Percentiles rank a stretch among this genome's conserved stretches.
These are phyloP conservation scores for Russula emetica DNA, from an alignment of 768 basidiomycete genomes.

Conservation along the genomic window DNA sequence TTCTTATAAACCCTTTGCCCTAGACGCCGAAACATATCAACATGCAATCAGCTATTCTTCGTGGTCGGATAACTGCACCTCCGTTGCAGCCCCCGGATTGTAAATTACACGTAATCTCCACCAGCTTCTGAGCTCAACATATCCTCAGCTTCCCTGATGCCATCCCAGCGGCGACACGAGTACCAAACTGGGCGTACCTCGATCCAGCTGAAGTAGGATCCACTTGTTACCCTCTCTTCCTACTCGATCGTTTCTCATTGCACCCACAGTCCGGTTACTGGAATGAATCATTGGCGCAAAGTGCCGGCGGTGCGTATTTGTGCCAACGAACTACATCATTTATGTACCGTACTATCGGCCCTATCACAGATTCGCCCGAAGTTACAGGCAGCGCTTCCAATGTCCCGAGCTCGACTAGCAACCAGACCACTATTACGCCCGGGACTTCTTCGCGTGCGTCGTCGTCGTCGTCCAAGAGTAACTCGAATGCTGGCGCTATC, in stretches of 20 bases:
- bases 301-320: neutral
- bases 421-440: too few relatives aligned
- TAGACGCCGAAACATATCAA: neutral
- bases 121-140: neutral
- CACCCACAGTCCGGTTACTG: slow-evolving; percentile 3
- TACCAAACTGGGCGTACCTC: slow-evolving; percentile 51
- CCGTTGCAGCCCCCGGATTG: slow-evolving; percentile 1
- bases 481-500: slow-evolving; percentile 50
- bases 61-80: slow-evolving; percentile 22
- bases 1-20: neutral
- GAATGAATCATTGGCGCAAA: neutral
- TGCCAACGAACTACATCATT: too few relatives aligned
- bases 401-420: neutral
- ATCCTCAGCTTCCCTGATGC: slow-evolving; percentile 12
- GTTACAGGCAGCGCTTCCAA: slow-evolving; percentile 2
- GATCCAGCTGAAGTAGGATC: slow-evolving; percentile 38
- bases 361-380: slow-evolving; percentile 10
- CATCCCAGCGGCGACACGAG: slow-evolving; percentile 42
- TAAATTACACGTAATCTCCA: neutral
- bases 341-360: neutral
- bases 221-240: neutral
- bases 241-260: neutral
- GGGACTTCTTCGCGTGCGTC: neutral
- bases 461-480: neutral
- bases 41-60: slow-evolving; percentile 14